Conservation (phyloP, 148 eudicot genomes). For the Cornus suecica region DNA sequence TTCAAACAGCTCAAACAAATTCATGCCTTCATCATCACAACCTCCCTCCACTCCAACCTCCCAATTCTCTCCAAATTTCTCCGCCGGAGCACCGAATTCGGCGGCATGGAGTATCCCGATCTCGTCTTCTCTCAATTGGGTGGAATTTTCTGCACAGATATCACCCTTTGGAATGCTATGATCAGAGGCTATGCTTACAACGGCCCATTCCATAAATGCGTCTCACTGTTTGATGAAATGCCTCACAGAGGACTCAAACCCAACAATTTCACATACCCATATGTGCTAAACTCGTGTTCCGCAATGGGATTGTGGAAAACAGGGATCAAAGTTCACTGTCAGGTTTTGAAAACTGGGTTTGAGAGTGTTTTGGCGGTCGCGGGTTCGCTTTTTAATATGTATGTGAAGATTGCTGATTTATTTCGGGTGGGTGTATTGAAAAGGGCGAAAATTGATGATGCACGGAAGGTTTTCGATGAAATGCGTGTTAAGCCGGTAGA, state of each 20-base stretch:
- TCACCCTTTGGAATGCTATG: conserved; percentile 40
- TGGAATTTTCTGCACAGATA: conserved; percentile 6
- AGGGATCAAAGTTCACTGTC: conserved; percentile 26
- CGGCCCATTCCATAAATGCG: conserved; percentile 29
- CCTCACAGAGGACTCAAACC: conserved; percentile 30
- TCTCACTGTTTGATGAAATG: conserved; percentile 31
- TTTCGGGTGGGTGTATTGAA: background rate
- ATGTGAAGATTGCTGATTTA: conserved; percentile 12
- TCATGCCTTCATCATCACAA: conserved; percentile 28
- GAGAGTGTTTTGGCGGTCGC: conserved; percentile 12
- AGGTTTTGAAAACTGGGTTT: conserved; percentile 30
- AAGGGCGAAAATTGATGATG: conserved; percentile 10
- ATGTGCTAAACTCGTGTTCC: conserved; percentile 29
- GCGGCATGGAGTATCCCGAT: conserved; percentile 29
- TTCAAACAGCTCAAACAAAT: conserved; percentile 34
- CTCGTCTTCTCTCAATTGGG: conserved; percentile 25
- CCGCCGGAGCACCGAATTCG: conserved; percentile 38
- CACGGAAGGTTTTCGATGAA: conserved; percentile 27
- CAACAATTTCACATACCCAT: conserved; percentile 42
- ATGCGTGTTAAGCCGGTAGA: conserved; percentile 25
- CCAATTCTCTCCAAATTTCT: conserved; percentile 27
- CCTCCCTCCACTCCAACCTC: conserved; percentile 19
- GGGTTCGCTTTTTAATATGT: conserved; percentile 22
- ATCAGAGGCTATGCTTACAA: conserved; percentile 41
- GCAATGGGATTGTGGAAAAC: conserved; percentile 18